These are phyloP conservation scores for Hordeum marinum DNA, from an alignment of 176 grass and related monocot genomes.

Conservation along the genomic window DNA sequence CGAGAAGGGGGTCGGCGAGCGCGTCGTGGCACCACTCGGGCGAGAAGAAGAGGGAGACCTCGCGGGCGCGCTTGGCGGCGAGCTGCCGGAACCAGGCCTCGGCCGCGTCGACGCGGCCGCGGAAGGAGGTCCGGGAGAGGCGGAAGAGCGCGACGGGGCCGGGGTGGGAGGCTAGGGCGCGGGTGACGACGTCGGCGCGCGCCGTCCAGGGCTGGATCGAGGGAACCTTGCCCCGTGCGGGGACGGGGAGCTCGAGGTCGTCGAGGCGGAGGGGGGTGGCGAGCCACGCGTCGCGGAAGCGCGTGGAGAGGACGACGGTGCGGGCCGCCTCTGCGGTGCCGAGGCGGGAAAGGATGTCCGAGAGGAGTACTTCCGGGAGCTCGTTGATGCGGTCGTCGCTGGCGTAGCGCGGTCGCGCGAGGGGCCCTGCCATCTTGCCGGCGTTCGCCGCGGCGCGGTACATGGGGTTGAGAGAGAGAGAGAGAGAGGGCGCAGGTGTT, in stretches of 20 bases:
- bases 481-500: too few species aligned
- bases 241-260: slow-evolving; percentile 5
- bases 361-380: slow-evolving; percentile 21
- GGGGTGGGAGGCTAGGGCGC: neutral
- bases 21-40: slow-evolving; percentile 30
- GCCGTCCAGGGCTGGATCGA: neutral
- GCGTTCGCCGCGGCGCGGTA: neutral
- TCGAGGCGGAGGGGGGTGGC: slow-evolving; percentile 31
- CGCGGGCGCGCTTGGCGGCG: neutral
- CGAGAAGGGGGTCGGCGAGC: slow-evolving; percentile 4
- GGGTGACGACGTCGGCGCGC: slow-evolving; percentile 6
- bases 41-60: slow-evolving; percentile 2
- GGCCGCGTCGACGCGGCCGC: neutral
- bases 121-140: slow-evolving; percentile 11
- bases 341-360: slow-evolving; percentile 30
- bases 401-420: neutral
- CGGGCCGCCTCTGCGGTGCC: slow-evolving; percentile 13
- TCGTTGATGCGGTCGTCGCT: slow-evolving; percentile 22
- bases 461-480: too few species aligned
- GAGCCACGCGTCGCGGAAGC: slow-evolving; percentile 24
- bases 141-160: slow-evolving; percentile 5
- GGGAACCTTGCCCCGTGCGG: neutral
- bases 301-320: slow-evolving; percentile 16
- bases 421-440: slow-evolving; percentile 8
- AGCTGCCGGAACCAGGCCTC: slow-evolving; percentile 31